A percentile compares a stretch with the other conserved stretches of the same genome.
phyloP scores from a whole-genome alignment of 306 rosid species.

The Quercus robur region DNA sequence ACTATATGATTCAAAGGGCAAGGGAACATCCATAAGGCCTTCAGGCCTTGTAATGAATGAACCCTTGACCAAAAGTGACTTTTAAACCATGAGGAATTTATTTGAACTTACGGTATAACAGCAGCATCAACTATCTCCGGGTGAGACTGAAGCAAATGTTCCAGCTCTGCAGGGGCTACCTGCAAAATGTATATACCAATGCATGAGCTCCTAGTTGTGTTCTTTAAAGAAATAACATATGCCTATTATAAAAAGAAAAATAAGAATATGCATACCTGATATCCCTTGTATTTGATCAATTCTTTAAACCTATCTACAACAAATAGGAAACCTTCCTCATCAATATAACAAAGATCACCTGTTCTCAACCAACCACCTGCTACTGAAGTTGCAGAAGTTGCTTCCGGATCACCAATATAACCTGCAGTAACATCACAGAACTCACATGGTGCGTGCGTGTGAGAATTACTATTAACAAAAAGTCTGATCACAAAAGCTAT shows the following conservation, averaged over 20 bases:
- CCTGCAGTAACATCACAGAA: constrained; percentile 23
- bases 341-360: constrained; percentile 50
- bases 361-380: constrained; percentile 55
- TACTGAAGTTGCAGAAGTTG: constrained; percentile 33
- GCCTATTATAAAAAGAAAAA: too few species aligned
- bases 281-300: constrained; percentile 61
- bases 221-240: too few species aligned
- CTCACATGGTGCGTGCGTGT: too few species aligned
- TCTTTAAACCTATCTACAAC: constrained; percentile 61
- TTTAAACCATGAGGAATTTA: too few species aligned
- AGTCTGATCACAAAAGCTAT: too few species aligned
- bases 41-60: too few species aligned
- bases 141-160: constrained; percentile 23
- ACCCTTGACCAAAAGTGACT: too few species aligned
- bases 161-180: constrained; percentile 19
- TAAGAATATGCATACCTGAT: constrained; percentile 33
- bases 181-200: too few species aligned
- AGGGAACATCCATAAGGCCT: too few species aligned
- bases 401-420: constrained; percentile 40
- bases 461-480: too few species aligned
- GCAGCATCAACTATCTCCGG: constrained; percentile 23
- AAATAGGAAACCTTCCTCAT: constrained; percentile 46
- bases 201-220: neutral
- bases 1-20: neutral
- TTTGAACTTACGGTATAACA: constrained; percentile 12